Conservation (phyloP, 768 basidiomycete species). For the Hericium alpestre region DNA sequence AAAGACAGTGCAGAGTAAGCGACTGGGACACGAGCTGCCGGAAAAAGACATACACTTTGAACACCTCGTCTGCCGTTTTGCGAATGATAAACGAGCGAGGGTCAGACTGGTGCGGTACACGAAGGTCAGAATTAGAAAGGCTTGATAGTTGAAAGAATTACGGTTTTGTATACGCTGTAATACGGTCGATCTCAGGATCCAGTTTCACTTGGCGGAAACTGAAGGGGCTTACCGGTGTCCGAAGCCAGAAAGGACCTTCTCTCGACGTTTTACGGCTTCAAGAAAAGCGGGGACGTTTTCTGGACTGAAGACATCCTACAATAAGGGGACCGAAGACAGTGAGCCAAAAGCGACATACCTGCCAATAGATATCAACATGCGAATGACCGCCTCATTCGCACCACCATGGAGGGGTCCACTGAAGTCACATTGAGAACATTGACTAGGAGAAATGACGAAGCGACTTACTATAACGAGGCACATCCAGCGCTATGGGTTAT, state of each 20-base stretch:
- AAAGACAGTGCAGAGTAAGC: no score
- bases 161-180: constrained; percentile 62
- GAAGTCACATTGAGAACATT: neutral
- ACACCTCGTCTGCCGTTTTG: constrained; percentile 86
- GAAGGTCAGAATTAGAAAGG: neutral
- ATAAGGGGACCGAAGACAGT: neutral
- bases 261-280: constrained; percentile 77
- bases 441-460: no score
- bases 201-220: neutral
- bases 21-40: neutral
- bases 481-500: constrained; percentile 55
- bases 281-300: constrained; percentile 79
- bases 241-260: constrained; percentile 84
- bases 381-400: constrained; percentile 89
- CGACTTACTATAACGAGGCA: constrained; percentile 80
- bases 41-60: constrained; percentile 54
- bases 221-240: constrained; percentile 56
- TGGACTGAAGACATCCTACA: constrained; percentile 34
- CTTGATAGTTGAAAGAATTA: constrained; percentile 19
- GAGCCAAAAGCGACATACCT: constrained; percentile 35
- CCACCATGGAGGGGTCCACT: constrained; percentile 77
- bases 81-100: constrained; percentile 87
- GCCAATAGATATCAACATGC: constrained; percentile 86
- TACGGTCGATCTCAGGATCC: neutral
- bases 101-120: constrained; percentile 48